Evolutionary conservation across 306 rosid species (phyloP).

Genomic region (Abrus precatorius): DNA sequence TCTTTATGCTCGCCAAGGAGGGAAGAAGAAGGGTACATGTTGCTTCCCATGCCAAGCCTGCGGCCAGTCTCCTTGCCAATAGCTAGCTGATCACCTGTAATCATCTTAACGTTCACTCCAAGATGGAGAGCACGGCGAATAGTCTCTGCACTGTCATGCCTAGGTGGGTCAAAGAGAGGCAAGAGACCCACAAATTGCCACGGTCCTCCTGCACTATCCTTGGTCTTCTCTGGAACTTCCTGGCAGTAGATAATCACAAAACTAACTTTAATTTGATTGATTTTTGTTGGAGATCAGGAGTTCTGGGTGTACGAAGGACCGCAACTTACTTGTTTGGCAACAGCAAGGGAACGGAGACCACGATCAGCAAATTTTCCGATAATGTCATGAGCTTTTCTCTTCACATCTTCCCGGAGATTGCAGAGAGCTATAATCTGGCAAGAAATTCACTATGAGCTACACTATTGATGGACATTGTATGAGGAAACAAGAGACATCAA

Average conservation of each 20-base stretch:
- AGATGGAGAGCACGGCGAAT: constrained; percentile 73
- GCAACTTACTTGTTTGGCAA: constrained; percentile 63
- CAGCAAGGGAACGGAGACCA: constrained; percentile 84
- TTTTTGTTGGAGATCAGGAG: background rate
- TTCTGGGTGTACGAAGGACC: background rate
- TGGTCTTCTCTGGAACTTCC: constrained; percentile 68
- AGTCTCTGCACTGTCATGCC: constrained; percentile 91
- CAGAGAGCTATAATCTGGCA: constrained; percentile 74
- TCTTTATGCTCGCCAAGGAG: constrained; percentile 76
- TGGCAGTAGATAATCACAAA: constrained; percentile 41
- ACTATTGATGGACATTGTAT: background rate
- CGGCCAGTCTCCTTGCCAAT: constrained; percentile 90
- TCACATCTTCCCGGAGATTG: constrained; percentile 59
- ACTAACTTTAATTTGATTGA: constrained; percentile 22
- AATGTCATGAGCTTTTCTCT: constrained; percentile 64
- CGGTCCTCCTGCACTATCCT: constrained; percentile 71
- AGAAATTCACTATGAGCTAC: constrained; percentile 17
- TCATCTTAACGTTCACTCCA: constrained; percentile 90
- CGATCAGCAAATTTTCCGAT: constrained; percentile 81
- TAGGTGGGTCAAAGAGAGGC: constrained; percentile 91
- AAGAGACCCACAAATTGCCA: constrained; percentile 82
- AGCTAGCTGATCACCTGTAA: constrained; percentile 86
- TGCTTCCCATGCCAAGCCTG: constrained; percentile 90
- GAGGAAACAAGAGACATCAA: constrained; percentile 17
- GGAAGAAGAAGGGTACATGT: constrained; percentile 91